A percentile compares a stretch with the other conserved stretches of the same genome.
Evolutionary conservation across 2,329 filamentous ascomycete genomes (phyloP).

Genomic region (Fusarium stilboides): DNA sequence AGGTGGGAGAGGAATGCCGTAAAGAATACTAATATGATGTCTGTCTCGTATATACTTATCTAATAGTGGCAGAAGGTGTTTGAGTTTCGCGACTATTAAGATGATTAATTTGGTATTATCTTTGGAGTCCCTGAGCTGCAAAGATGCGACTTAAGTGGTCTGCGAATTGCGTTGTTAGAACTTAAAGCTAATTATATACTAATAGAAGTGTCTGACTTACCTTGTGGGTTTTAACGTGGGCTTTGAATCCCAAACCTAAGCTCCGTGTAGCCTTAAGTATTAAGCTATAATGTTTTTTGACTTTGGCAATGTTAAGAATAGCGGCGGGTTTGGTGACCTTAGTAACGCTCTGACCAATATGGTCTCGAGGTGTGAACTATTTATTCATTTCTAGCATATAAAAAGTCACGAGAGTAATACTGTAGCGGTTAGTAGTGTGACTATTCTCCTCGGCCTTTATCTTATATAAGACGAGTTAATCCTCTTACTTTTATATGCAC

Average conservation of each 20-base stretch:
- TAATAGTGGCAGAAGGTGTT: not conserved
- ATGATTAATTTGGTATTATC: not conserved
- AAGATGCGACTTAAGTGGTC: not conserved
- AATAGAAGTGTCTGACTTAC: not conserved
- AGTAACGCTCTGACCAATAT: not conserved
- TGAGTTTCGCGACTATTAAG: not conserved
- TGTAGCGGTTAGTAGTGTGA: too few species aligned
- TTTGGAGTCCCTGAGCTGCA: not conserved
- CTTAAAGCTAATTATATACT: too few species aligned
- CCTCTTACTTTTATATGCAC: too few species aligned
- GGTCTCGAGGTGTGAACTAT: too few species aligned
- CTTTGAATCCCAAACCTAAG: not conserved
- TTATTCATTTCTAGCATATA: too few species aligned
- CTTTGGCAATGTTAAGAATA: not conserved
- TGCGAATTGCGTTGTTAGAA: not conserved
- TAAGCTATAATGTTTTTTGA: not conserved
- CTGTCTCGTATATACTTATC: not conserved
- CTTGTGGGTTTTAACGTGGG: not conserved
- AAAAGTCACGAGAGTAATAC: too few species aligned
- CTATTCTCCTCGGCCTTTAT: too few species aligned
- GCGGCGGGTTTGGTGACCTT: not conserved
- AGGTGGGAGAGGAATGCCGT: not conserved
- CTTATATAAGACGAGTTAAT: too few species aligned
- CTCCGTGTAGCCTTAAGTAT: not conserved
- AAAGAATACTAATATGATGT: not conserved